A percentile compares a stretch with the other conserved stretches of the same genome.
Evolutionary conservation across 1,139 yeast genomes (phyloP).

Genomic region (Meyerozyma guilliermondii): DNA sequence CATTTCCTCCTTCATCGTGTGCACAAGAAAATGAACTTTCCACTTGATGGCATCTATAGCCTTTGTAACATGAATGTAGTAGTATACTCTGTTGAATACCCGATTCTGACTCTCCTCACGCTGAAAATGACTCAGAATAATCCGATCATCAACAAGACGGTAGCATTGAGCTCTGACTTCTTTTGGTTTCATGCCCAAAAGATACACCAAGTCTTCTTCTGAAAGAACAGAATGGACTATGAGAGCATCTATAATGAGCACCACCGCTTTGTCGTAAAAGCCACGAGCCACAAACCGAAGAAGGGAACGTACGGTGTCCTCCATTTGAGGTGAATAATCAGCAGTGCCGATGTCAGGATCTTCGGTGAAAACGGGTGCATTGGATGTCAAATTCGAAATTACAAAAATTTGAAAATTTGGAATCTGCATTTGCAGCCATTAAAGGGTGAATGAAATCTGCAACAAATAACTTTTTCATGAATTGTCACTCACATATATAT

Average conservation of each 20-base stretch:
- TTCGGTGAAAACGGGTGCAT: neutral
- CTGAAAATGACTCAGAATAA: constrained; percentile 63
- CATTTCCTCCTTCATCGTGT: constrained; percentile 73
- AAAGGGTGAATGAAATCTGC: no score
- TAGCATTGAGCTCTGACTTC: constrained; percentile 83
- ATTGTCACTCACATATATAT: no score
- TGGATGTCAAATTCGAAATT: neutral
- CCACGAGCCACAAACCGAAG: constrained; percentile 71
- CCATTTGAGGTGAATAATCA: neutral
- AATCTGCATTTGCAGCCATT: no score
- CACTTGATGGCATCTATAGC: constrained; percentile 95
- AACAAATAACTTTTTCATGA: no score
- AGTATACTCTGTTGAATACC: constrained; percentile 70
- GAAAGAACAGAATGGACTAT: constrained; percentile 84
- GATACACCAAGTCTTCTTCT: constrained; percentile 85
- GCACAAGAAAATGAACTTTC: constrained; percentile 89
- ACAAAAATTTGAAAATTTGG: no score
- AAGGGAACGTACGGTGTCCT: constrained; percentile 5
- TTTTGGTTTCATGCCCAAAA: constrained; percentile 80
- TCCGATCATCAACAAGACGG: constrained; percentile 75
- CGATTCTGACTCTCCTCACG: constrained; percentile 77
- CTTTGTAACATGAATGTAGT: constrained; percentile 83
- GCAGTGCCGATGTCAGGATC: neutral
- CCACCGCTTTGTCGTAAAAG: constrained; percentile 80
- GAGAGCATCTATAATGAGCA: constrained; percentile 84